Evolutionary conservation across 495 filamentous ascomycete genomes (phyloP).

Genomic region (Lasiosphaeria ovina): DNA sequence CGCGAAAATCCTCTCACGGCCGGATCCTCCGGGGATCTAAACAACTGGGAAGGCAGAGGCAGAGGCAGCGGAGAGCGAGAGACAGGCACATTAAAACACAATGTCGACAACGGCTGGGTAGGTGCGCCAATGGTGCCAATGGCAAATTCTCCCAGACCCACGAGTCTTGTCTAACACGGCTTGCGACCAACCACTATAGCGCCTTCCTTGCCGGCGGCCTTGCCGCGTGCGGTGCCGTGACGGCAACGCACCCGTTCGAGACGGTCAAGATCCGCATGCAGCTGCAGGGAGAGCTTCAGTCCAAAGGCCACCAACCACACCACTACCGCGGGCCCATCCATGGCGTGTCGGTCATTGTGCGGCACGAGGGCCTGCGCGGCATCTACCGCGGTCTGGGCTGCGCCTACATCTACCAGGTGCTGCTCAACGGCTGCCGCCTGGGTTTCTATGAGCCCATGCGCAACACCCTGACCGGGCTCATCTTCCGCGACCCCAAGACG

Average conservation of each 20-base stretch:
- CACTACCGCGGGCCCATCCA: constrained; percentile 93
- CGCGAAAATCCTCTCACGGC: too few species aligned
- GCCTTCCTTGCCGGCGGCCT: constrained; percentile 92
- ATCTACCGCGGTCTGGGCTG: constrained; percentile 87
- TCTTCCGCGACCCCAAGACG: constrained; percentile 67
- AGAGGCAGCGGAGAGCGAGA: too few species aligned
- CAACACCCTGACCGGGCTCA: constrained; percentile 53
- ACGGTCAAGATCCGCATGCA: constrained; percentile 99
- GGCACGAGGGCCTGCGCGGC: constrained; percentile 84
- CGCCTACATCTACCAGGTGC: constrained; percentile 95
- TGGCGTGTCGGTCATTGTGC: constrained; percentile 83
- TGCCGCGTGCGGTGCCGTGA: constrained; percentile 95
- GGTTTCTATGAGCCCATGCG: constrained; percentile 98
- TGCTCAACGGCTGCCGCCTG: constrained; percentile 92
- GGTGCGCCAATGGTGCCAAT: constrained; percentile 9
- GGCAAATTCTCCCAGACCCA: constrained; percentile 4
- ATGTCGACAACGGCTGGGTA: constrained; percentile 53
- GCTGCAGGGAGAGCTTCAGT: constrained; percentile 92
- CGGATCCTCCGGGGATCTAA: too few species aligned
- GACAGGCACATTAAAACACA: neutral
- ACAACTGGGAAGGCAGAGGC: too few species aligned
- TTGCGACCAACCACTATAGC: constrained; percentile 29
- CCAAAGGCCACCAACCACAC: constrained; percentile 75
- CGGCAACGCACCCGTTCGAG: constrained; percentile 96
- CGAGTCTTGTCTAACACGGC: constrained; percentile 13